Evolutionary conservation across 441 rosid genomes (phyloP).

Genomic region (Erodium trifolium): DNA sequence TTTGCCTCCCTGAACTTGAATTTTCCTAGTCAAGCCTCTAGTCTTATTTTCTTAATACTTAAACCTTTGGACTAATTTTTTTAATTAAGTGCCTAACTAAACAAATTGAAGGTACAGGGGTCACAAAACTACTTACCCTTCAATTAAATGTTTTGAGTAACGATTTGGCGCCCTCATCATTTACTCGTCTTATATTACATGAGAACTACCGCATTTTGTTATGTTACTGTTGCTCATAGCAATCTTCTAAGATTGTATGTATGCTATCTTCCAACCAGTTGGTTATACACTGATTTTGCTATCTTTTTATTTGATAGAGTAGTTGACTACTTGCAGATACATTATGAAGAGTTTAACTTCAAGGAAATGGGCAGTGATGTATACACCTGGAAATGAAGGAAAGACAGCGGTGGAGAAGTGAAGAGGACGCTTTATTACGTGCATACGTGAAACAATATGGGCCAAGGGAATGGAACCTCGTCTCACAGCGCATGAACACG

Average conservation of each 20-base stretch:
- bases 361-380: conserved; percentile 57
- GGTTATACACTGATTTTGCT: not conserved
- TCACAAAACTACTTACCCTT: no score
- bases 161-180: no score
- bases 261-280: not conserved
- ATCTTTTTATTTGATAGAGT: not conserved
- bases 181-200: no score
- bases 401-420: conserved; percentile 99
- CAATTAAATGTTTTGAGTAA: no score
- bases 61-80: no score
- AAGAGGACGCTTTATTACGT: conserved; percentile 84
- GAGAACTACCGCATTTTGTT: not conserved
- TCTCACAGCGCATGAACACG: conserved; percentile 93
- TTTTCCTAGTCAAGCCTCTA: no score
- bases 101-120: no score
- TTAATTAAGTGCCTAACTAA: no score
- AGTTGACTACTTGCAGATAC: conserved; percentile 32
- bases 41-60: no score
- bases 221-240: not conserved
- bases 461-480: conserved; percentile 93
- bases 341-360: conserved; percentile 36
- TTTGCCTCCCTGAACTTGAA: no score
- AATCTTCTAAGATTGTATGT: not conserved
- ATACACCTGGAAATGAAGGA: conserved; percentile 83
- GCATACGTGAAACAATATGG: conserved; percentile 92